phyloP scores from a whole-genome alignment of 306 rosid genomes.

The Sicyos edulis region DNA sequence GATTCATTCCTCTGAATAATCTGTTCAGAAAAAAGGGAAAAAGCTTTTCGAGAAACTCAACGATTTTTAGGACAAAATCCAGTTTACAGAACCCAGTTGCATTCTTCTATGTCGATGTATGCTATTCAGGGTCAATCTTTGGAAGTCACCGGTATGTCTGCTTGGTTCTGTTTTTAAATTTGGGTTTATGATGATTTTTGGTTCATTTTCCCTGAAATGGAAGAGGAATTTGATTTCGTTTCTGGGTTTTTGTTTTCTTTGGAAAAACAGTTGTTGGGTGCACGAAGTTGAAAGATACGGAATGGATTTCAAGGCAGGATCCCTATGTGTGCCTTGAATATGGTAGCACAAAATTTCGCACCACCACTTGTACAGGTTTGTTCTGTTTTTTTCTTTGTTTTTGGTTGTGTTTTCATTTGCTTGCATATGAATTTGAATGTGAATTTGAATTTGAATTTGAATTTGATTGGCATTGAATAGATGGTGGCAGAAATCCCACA shows the following conservation, averaged over 20 bases:
- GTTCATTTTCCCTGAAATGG: not conserved
- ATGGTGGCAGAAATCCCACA: conserved; percentile 62
- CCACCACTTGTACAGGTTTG: conserved; percentile 72
- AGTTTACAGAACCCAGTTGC: too few species aligned
- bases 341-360: conserved; percentile 52
- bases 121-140: conserved; percentile 66
- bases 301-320: conserved; percentile 88
- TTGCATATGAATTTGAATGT: conserved; percentile 14
- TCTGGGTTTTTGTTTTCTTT: conserved; percentile 19
- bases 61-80: not conserved
- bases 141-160: conserved; percentile 56
- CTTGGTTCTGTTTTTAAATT: not conserved
- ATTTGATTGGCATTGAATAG: conserved; percentile 26
- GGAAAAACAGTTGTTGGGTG: conserved; percentile 50
- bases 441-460: conserved; percentile 2
- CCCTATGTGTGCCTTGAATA: conserved; percentile 75
- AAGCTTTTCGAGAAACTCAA: not conserved
- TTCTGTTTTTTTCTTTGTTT: not conserved
- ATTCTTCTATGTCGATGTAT: conserved; percentile 42
- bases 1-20: not conserved
- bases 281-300: conserved; percentile 68
- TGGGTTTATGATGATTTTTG: not conserved
- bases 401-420: not conserved
- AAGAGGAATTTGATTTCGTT: not conserved
- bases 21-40: not conserved